Evolutionary conservation across 345 rosid genomes (phyloP).

Genomic region (Citrus hindsii): DNA sequence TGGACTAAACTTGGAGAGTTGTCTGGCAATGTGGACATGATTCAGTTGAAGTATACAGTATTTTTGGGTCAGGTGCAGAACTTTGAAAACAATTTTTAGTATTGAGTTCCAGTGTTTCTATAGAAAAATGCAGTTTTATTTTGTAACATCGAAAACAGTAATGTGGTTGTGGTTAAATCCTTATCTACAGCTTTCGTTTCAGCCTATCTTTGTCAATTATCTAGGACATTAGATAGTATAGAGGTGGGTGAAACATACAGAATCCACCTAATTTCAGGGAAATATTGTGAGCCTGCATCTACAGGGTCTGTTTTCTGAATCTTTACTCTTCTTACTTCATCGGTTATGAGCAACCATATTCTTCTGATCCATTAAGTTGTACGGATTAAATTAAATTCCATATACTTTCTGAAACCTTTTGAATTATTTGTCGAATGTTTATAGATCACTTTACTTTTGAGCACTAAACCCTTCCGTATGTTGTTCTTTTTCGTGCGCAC

Average conservation of each 20-base stretch:
- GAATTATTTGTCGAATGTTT: neutral
- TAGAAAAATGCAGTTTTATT: neutral
- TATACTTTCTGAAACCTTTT: neutral
- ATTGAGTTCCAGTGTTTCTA: neutral
- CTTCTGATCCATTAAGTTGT: neutral
- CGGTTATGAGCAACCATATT: neutral
- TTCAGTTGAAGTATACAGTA: neutral
- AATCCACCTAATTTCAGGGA: neutral
- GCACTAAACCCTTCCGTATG: no score
- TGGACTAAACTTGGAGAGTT: neutral
- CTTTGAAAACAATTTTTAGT: neutral
- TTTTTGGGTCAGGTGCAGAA: neutral
- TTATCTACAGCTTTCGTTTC: neutral
- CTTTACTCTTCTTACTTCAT: neutral
- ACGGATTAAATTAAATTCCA: no score
- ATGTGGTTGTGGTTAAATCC: no score
- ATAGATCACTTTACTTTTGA: neutral
- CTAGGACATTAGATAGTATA: neutral
- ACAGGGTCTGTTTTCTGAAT: neutral
- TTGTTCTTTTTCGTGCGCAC: neutral
- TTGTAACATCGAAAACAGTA: neutral
- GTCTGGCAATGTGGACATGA: neutral
- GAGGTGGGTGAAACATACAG: neutral
- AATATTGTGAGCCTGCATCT: neutral
- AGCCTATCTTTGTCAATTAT: neutral